These are phyloP conservation scores for Fusarium incarnatum DNA, from an alignment of 2,329 filamentous ascomycete species.

Conservation along the genomic window DNA sequence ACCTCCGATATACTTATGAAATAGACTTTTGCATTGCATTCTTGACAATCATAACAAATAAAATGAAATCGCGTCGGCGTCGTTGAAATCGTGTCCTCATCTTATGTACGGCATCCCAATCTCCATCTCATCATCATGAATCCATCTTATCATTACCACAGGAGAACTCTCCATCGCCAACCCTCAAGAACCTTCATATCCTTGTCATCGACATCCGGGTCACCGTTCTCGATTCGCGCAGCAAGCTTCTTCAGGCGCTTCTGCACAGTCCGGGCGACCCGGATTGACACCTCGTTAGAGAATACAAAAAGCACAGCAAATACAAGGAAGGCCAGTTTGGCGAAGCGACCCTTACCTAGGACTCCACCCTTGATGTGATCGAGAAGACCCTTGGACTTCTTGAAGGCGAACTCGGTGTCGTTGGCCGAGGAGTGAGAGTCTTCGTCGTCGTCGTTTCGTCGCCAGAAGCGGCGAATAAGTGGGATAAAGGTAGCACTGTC, in stretches of 20 bases:
- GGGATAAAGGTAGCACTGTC: conserved; percentile 64
- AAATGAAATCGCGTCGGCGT: conserved; percentile 41
- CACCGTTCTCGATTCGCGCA: conserved; percentile 60
- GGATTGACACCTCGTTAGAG: conserved; percentile 67
- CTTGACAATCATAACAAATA: conserved; percentile 15
- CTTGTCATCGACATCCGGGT: conserved; percentile 58
- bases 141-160: conserved; percentile 52
- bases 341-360: conserved; percentile 58
- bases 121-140: neutral
- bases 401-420: conserved; percentile 69
- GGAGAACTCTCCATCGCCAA: conserved; percentile 68
- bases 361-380: conserved; percentile 61
- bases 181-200: conserved; percentile 64
- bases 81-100: conserved; percentile 50
- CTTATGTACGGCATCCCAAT: conserved; percentile 39
- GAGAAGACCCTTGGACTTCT: conserved; percentile 62
- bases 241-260: conserved; percentile 62
- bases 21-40: conserved; percentile 7
- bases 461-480: conserved; percentile 63
- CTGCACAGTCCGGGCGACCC: conserved; percentile 64
- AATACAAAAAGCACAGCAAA: conserved; percentile 69
- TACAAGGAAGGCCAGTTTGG: conserved; percentile 65
- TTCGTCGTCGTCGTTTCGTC: conserved; percentile 55
- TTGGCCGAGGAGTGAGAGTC: conserved; percentile 56
- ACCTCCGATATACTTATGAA: neutral